Base-by-base conservation (phyloP, 2,329 filamentous ascomycete genomes). In the Paecilomyces sp. region DNA sequence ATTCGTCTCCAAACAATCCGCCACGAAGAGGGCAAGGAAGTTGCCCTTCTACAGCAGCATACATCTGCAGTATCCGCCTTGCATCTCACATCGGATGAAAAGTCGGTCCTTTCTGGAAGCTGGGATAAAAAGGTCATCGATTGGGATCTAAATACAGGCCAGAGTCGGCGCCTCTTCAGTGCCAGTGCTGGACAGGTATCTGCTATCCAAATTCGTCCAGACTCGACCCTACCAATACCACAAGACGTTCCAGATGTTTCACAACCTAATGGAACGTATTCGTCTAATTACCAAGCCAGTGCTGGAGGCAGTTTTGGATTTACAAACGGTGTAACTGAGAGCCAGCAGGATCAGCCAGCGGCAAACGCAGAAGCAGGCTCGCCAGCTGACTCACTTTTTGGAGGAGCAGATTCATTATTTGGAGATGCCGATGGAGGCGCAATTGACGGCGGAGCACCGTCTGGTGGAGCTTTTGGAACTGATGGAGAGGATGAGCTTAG, bases 41-140 rank as follows among this genome's bases (percentile, higher is more conserved):
- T 99, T 58, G 83, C 87, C 8, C 88, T 88, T 34, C 79, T 99
- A 24, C 87, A 88, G 62, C 86, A 89, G 65, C 94, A 99, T 72
- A 91, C 87, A 1, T 96, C 92, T 54, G 93, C 94, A 0, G 94
- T 99, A 18, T 96, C 92, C 22, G 91, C 95, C 4, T 77, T 99
- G 60, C 88, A 85, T 9, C 78, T 99, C 12, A 86, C 90, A 0
- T 85, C 89, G 4, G 92, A 97, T 66, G 94, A 99, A 77, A 88
- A 83, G 68, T 92, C 88, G 47, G 85, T 97, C 3, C 76, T 99
- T 8, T 97, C 92, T 34, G 94, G 94, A 3, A 93, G 92, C 72
- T 99, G 94, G 94, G 94, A 99, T 74, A 97, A 96, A 77, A 89
- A 85, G 18, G 88, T 97, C 0, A 84, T 92, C 57, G 92, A 97